Base-by-base conservation (phyloP, 2,329 filamentous ascomycete genomes). In the Didymella sp. region DNA sequence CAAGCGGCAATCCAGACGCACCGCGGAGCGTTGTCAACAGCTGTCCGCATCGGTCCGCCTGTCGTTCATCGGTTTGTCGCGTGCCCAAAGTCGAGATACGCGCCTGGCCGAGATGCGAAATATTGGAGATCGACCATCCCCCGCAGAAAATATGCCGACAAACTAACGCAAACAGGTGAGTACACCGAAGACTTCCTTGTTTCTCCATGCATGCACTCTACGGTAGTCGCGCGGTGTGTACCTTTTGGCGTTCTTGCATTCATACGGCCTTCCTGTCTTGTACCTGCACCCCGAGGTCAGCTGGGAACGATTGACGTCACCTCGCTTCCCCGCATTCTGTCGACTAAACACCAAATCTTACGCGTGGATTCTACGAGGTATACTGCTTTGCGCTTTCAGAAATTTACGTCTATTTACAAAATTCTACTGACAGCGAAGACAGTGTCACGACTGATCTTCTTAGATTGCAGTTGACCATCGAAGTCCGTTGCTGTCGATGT, bases 71-170 rank as follows among this genome's bases (percentile, higher is more conserved):
- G 17, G 19, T 38, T n/a, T 22, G 35, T 58, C 49, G 49, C 27
- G 55, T 53, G 55, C 44, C 31, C 44, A 46, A n/a, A 33, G n/a
- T 49, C 40, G 22, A 53, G 31, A 27, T 37, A 45, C 31, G 44
- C 49, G 49, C 55, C 22, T 25, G 25, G 49, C 49, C 35, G 44
- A 51, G 40, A 49, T 52, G 49, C 48, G 30, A 44, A 38, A 40
- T 60, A 58, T 59, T 59, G 59, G 54, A 48, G 52, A 62, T 59
- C 55, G 49, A 51, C 53, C 62, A 54, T n/a, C 28, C 57, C 42
- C 62, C 58, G 58, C 63, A 63, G 38, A 44, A 48, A 57, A 57
- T 25, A 25, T 17, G 54, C 48, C 48, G 54, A 57, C n/a, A 24
- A 27, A 11, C 54, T 57, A 57, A 44, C 54, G 49, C 28, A 28